A percentile compares a stretch with the other conserved stretches of the same genome.
These are phyloP conservation scores for Pyrus bretschneideri DNA, from an alignment of 306 rosid genomes.

Conservation along the genomic window DNA sequence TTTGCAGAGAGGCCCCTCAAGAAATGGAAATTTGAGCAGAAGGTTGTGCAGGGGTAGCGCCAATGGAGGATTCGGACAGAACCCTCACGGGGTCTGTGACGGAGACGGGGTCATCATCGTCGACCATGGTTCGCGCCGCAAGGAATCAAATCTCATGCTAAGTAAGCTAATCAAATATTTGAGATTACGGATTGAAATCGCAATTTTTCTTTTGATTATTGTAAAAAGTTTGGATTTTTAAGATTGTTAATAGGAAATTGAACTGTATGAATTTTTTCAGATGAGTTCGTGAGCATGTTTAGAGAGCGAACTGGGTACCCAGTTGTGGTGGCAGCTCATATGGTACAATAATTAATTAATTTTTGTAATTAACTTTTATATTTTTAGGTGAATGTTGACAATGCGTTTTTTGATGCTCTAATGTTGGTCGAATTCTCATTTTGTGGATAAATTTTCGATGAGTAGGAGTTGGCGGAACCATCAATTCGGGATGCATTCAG, in stretches of 20 bases:
- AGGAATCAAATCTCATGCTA: conserved; percentile 82
- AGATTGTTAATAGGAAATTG: neutral
- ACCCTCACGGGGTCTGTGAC: conserved; percentile 31
- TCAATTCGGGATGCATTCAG: conserved; percentile 62
- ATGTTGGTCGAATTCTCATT: neutral
- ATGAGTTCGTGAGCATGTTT: conserved; percentile 79
- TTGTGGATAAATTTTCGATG: neutral
- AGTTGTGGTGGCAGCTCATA: conserved; percentile 91
- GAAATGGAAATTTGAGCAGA: conserved; percentile 18
- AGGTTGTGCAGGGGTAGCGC: conserved; percentile 27
- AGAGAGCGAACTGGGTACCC: conserved; percentile 66
- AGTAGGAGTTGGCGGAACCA: conserved; percentile 85
- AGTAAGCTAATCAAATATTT: conserved; percentile 37
- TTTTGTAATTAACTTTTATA: neutral
- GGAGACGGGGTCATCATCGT: conserved; percentile 72
- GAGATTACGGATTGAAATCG: neutral
- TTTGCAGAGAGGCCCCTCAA: conserved; percentile 9
- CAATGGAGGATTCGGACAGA: conserved; percentile 26
- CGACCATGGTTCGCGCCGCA: conserved; percentile 92
- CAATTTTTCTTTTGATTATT: neutral
- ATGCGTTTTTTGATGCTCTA: conserved; percentile 6
- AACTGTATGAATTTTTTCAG: conserved; percentile 28
- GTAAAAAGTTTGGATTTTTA: neutral
- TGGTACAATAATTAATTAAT: conserved; percentile 34
- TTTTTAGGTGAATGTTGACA: neutral